phyloP scores from a whole-genome alignment of 805 yeast species.

The Ogataea philodendri region DNA sequence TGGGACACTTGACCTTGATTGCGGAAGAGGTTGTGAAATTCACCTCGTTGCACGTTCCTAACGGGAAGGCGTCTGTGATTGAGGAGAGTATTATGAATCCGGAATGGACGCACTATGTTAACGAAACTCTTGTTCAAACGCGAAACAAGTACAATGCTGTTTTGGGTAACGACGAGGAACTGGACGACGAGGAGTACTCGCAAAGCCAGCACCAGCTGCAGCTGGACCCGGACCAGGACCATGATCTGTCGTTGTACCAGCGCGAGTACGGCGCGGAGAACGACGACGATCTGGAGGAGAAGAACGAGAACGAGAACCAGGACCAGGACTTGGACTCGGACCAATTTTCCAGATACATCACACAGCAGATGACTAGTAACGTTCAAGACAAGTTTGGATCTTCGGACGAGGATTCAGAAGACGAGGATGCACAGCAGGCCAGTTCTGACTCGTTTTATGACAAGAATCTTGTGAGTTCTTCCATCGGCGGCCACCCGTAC shows the following conservation, averaged over 20 bases:
- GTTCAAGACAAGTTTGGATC: conserved; percentile 47
- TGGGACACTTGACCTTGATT: conserved; percentile 94
- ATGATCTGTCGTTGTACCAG: conserved; percentile 21
- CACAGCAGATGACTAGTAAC: conserved; percentile 65
- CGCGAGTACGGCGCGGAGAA: conserved; percentile 15
- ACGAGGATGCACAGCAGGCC: conserved; percentile 36
- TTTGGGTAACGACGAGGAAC: conserved; percentile 56
- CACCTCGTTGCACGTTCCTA: conserved; percentile 32
- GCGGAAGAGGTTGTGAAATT: conserved; percentile 96
- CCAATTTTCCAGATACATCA: conserved; percentile 70
- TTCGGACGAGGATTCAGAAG: conserved; percentile 58
- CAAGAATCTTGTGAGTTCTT: conserved; percentile 21
- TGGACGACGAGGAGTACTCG: conserved; percentile 35
- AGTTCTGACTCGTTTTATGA: conserved; percentile 14
- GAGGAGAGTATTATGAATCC: conserved; percentile 49
- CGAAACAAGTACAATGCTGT: conserved; percentile 93
- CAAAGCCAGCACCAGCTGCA: conserved; percentile 26
- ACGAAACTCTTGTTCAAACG: conserved; percentile 78
- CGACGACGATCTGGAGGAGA: conserved; percentile 23
- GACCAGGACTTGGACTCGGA: conserved; percentile 37
- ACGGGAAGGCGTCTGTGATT: conserved; percentile 52
- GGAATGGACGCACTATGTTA: conserved; percentile 81
- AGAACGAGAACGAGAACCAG: conserved; percentile 27
- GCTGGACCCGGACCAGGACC: conserved; percentile 25
- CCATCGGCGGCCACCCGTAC: conserved; percentile 36